phyloP scores from a whole-genome alignment of 2,329 filamentous ascomycete genomes.

The Penicillium sp. region DNA sequence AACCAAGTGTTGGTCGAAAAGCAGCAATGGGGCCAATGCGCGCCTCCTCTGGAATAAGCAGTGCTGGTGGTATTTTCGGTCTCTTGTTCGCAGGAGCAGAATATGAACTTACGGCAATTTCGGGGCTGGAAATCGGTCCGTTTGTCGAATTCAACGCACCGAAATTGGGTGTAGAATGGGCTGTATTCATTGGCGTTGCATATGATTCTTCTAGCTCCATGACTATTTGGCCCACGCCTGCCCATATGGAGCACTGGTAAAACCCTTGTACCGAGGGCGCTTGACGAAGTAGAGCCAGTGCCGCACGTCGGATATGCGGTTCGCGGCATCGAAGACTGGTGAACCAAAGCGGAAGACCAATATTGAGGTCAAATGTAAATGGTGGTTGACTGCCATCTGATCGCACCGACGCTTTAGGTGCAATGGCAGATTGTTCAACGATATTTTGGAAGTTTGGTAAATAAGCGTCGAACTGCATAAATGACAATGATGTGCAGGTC shows the following conservation, averaged over 20 bases:
- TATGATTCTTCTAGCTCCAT: constrained; percentile 33
- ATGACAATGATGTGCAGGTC: constrained; percentile 20
- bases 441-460: constrained; percentile 28
- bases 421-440: constrained; percentile 26
- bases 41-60: constrained; percentile 24
- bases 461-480: constrained; percentile 23
- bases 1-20: constrained; percentile 22
- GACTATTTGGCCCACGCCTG: constrained; percentile 22
- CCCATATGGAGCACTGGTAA: constrained; percentile 18
- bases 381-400: constrained; percentile 27
- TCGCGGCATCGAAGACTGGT: constrained; percentile 34
- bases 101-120: not conserved
- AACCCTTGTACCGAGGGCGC: constrained; percentile 31
- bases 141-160: not conserved
- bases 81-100: not conserved
- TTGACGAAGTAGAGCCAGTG: constrained; percentile 26
- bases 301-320: constrained; percentile 29
- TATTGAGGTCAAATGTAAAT: constrained; percentile 33
- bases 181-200: constrained; percentile 7
- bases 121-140: not conserved
- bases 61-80: not conserved
- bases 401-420: constrained; percentile 17
- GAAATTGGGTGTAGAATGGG: not conserved
- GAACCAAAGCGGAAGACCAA: constrained; percentile 33
- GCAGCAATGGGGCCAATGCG: constrained; percentile 27